Evolutionary conservation across 441 rosid genomes (phyloP), one percentile per base, ranked within the genome.

Genomic region (Croton laevigatus): DNA sequence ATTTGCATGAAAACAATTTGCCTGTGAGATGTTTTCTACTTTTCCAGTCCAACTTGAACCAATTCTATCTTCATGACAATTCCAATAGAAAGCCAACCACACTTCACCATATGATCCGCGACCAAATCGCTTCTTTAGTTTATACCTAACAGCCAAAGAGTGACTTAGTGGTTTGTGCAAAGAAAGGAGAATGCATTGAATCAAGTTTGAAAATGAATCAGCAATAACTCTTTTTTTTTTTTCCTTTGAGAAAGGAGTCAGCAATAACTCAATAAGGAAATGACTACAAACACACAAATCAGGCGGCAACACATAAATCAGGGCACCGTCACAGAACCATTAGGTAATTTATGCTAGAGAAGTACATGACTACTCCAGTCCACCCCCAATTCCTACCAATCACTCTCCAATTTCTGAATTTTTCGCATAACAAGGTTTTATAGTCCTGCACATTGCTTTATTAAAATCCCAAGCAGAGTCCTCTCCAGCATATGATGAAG

Each of bases 31-130:
- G 74, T 78, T 84, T 73, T 77, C 78, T 70, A 80, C 78, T 75
- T 71, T 75, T 71, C 71, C 73, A 75, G 79, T 72, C 88, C 81
- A 75, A 59, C 80, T 75, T 65, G 92, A 81, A 79, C 75, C 74
- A 44, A 84, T 82, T 61, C 37, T 70, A 57, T 81, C 86, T 76
- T 82, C 75, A 71, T 87, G 81, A 76, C 94, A 94, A 78, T 88
- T 83, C 98, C 97, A 89, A 71, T 87, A 86, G 83, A 88, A 84
- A 62, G 96, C 97, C 79, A 94, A 80, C 99, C 99, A 94, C 45
- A 94, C 99, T 83, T 94, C 99, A 68, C 97, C 99, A 73, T 90
- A 89, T 71, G 97, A 86, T 79, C 99, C 99, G 23, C 88, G 98
- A 59, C 94, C 99, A 85, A 84, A 90, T 77, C 90, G 85, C 83